Evolutionary conservation across 805 yeast genomes (phyloP), one percentile per base, ranked within the genome.

Genomic region (Yarrowia hollandica): DNA sequence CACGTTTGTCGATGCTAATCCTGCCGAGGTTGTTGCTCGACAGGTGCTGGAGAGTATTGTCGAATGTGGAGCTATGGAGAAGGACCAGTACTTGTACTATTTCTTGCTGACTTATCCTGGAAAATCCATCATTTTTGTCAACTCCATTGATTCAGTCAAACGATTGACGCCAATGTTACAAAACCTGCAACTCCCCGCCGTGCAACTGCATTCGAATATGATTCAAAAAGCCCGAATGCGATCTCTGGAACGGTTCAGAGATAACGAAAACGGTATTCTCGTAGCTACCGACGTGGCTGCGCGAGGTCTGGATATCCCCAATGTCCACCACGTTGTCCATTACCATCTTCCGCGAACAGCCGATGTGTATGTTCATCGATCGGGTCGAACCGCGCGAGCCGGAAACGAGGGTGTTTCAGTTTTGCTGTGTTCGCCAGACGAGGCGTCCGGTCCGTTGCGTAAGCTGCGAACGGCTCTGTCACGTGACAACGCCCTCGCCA

Each of bases 381-480:
- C 97, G 1, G 99, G 99, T 62, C 84, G 99, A 80, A 94, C 99
- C n/a, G 98, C 96, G 0, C 86, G 99, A 77, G 97, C 96, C 1
- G 94, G 92, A 0, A 71, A 72, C 31, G 92, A 88, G 69, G 99
- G 99, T 77, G 96, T 94, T n/a, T 86, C 97, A 2, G 85, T 94
- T 52, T 84, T 90, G 82, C 76, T 94, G 58, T 90, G 97, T 67
- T 88, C 96, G 4, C 97, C 97, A 14, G 90, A 88, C 62, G 99
- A 94, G 69, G 90, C 95, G 0, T 79, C 90, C 60, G 96, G 96
- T 0, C 91, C 98, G 0, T 76, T 91, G 62, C 79, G 82, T 67
- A 89, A 88, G 72, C 78, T 92, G 59, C 77, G 92, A 65, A 82
- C 70, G 60, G 66, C 75, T n/a, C 67, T 72, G n/a, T 74, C 68